Evolutionary conservation across 192 early-diverging fungal genomes (phyloP), one percentile per base, ranked within the genome.

Genomic region (Backusella mclennaniae): DNA sequence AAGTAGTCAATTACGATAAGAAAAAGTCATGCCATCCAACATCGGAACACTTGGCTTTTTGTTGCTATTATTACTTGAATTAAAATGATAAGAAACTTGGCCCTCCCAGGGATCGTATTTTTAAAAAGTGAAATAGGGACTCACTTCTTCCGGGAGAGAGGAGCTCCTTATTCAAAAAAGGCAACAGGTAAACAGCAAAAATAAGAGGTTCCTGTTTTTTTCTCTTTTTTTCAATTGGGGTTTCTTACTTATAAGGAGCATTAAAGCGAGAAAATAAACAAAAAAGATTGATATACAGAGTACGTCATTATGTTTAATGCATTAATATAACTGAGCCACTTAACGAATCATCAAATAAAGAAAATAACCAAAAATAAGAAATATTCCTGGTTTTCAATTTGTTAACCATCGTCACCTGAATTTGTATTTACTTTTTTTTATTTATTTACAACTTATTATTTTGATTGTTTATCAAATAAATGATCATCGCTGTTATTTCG

Each of bases 391-490:
- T 59, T 59, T 59, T 59, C 46, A 49, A 49, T 49, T 49, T 49
- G 46, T 49, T 49, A 49, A n/a, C 1, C 19, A 6, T 49, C 46
- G 17, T 49, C 46, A 49, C 46, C 15, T 49, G 46, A n/a, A 49
- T 49, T n/a, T 44, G 42, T 17, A n/a, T 53, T 53, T n/a, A 5
- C 12, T 14, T 5, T 23, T 5, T 23, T 26, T 26, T 23, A 8
- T 59, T 26, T 59, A 12, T 59, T 59, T 26, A 59, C n/a, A 23
- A 23, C 23, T 26, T 14, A n/a, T 29, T 63, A 44, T 63, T 63
- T 29, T 63, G 56, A 63, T 63, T 63, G 56, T 63, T 63, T 63
- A 23, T 63, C n/a, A 56, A 56, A 56, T 44, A 44, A 44, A 44
- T 17, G 12, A 44, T 17, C n/a, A 6, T 21, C 21, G 23, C 8